These are phyloP conservation scores for Phenoliferia sp. DNA, from an alignment of 1,284 basidiomycete genomes.

Conservation along the genomic window DNA sequence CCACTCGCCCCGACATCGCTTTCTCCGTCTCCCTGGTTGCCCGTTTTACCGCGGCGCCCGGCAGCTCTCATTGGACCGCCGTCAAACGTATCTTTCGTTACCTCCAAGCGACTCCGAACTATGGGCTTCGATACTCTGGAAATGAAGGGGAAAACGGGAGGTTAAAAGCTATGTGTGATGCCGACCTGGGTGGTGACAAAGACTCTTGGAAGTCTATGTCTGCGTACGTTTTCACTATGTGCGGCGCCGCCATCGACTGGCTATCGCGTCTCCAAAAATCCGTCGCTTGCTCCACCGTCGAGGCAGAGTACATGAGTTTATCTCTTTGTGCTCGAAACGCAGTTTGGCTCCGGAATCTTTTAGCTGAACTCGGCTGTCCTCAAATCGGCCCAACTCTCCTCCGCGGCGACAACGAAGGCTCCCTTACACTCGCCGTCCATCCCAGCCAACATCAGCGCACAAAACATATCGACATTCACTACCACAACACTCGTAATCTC, in stretches of 20 bases:
- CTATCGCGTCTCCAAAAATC: slow-evolving; percentile 43
- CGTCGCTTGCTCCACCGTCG: slow-evolving; percentile 43
- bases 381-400: slow-evolving; percentile 24
- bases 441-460: slow-evolving; percentile 28
- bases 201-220: slow-evolving; percentile 42
- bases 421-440: slow-evolving; percentile 33
- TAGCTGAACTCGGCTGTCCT: slow-evolving; percentile 33
- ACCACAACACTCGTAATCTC: slow-evolving; percentile 37
- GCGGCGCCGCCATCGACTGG: slow-evolving; percentile 44
- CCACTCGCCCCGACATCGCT: slow-evolving; percentile 47
- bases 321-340: slow-evolving; percentile 49
- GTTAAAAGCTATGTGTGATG: slow-evolving; percentile 47
- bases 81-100: slow-evolving; percentile 47
- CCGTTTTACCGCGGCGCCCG: slow-evolving; percentile 39
- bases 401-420: slow-evolving; percentile 37
- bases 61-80: slow-evolving; percentile 44
- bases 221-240: slow-evolving; percentile 44
- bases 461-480: slow-evolving; percentile 40
- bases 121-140: slow-evolving; percentile 34
- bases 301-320: slow-evolving; percentile 49
- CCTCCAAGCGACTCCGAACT: slow-evolving; percentile 49
- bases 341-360: slow-evolving; percentile 42
- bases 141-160: neutral
- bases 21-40: slow-evolving; percentile 44
- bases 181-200: slow-evolving; percentile 44